Conservation (phyloP, 2,329 filamentous ascomycete genomes). For the Alternaria triticina region DNA sequence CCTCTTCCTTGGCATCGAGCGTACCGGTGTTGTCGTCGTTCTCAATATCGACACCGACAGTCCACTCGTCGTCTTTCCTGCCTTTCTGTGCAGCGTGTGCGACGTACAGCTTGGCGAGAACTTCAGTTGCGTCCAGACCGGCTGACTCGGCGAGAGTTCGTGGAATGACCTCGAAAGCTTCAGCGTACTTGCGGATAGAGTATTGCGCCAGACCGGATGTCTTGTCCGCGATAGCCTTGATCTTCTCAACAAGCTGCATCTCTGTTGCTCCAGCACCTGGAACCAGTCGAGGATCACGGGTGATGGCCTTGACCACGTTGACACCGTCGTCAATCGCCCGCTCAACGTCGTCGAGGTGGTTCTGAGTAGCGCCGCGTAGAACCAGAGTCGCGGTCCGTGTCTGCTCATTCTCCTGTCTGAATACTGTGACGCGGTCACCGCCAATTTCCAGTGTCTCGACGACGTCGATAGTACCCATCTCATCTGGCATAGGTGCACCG, state of each 20-base stretch:
- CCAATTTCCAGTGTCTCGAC: conserved; percentile 98
- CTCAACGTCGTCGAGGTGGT: conserved; percentile 96
- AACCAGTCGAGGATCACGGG: conserved; percentile 87
- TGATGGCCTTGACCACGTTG: conserved; percentile 98
- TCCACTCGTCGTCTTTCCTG: conserved; percentile 75
- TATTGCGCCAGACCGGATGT: conserved; percentile 93
- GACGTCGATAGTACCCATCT: conserved; percentile 94
- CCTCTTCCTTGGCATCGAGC: conserved; percentile 83
- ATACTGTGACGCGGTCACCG: conserved; percentile 96
- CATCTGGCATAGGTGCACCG: conserved; percentile 98
- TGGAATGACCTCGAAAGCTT: conserved; percentile 97
- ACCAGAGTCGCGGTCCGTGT: conserved; percentile 95
- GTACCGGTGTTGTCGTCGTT: conserved; percentile 81
- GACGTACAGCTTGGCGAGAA: conserved; percentile 88
- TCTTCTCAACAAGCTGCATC: conserved; percentile 89
- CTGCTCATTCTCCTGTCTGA: conserved; percentile 91
- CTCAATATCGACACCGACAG: conserved; percentile 93
- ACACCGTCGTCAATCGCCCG: conserved; percentile 97
- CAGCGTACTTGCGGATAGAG: conserved; percentile 95
- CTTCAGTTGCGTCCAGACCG: conserved; percentile 95
- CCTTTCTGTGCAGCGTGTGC: conserved; percentile 72
- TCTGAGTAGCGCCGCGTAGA: conserved; percentile 93
- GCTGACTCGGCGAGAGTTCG: conserved; percentile 93
- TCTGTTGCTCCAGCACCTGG: conserved; percentile 95
- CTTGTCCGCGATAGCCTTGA: conserved; percentile 88